Evolutionary conservation across 345 rosid species (phyloP).

Genomic region (Acer negundo): DNA sequence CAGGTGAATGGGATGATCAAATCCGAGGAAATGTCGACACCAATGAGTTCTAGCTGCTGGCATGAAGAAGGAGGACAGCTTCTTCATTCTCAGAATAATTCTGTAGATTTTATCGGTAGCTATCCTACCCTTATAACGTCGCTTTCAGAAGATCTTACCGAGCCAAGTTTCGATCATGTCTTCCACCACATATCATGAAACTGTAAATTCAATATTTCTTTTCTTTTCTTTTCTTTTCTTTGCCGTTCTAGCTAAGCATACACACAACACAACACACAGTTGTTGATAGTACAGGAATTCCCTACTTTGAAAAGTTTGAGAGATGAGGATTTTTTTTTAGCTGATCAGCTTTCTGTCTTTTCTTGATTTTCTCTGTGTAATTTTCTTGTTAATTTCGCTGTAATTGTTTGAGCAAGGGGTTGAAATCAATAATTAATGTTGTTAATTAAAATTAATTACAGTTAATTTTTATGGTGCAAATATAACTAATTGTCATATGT

Average conservation of each 20-base stretch:
- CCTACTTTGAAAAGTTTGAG: constrained; percentile 25
- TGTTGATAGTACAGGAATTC: constrained; percentile 37
- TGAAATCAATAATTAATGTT: constrained; percentile 25
- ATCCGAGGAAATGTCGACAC: constrained; percentile 34
- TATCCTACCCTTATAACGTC: constrained; percentile 43
- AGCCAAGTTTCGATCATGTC: constrained; percentile 39
- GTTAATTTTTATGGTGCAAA: constrained; percentile 22
- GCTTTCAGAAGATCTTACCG: constrained; percentile 58
- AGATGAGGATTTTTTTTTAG: constrained; percentile 3
- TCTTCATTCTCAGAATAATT: constrained; percentile 32
- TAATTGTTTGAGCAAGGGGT: constrained; percentile 27
- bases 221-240: constrained; percentile 9
- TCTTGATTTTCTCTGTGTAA: neutral
- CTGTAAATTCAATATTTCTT: constrained; percentile 33
- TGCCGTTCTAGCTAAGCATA: constrained; percentile 10
- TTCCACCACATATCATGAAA: constrained; percentile 43
- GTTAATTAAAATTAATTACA: constrained; percentile 19
- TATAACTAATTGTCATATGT: constrained; percentile 17
- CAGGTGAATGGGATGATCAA: constrained; percentile 34
- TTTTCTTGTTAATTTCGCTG: neutral
- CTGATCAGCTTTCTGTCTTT: neutral
- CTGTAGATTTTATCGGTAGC: constrained; percentile 46
- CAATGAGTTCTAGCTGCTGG: constrained; percentile 31
- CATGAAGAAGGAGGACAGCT: constrained; percentile 31
- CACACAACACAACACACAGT: constrained; percentile 22